Evolutionary conservation across 176 grass and related monocot species (phyloP).

Genomic region (maize (Zea mays)): DNA sequence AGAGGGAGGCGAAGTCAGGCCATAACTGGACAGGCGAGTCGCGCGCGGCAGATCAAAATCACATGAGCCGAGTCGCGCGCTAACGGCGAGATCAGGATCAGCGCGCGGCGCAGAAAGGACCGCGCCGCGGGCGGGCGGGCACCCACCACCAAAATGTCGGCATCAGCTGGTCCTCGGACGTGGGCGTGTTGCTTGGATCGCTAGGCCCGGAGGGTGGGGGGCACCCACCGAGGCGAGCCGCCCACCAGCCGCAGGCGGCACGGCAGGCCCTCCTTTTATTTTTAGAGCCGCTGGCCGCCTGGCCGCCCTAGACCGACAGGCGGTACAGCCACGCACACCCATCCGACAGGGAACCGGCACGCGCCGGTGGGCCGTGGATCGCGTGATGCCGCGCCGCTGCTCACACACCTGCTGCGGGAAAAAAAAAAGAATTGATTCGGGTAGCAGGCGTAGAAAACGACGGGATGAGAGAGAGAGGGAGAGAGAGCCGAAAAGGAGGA

Average conservation of each 20-base stretch:
- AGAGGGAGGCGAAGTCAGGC: neutral
- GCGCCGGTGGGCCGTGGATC: constrained; percentile 48
- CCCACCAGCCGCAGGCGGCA: neutral
- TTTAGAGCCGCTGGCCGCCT: constrained; percentile 24
- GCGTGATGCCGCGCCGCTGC: constrained; percentile 55
- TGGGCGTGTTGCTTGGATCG: constrained; percentile 43
- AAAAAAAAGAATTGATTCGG: neutral
- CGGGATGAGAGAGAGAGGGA: neutral
- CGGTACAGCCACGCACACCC: constrained; percentile 2
- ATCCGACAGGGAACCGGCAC: constrained; percentile 28
- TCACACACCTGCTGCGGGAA: constrained; percentile 42
- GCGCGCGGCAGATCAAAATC: neutral
- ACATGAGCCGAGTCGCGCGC: neutral
- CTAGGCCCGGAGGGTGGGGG: constrained; percentile 6
- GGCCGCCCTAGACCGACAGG: constrained; percentile 38
- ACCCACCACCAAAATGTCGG: constrained; percentile 31
- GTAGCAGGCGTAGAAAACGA: constrained; percentile 20
- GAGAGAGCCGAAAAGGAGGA: constrained; percentile 5
- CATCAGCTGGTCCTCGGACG: constrained; percentile 30
- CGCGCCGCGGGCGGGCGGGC: constrained; percentile 6
- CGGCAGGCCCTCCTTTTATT: constrained; percentile 19
- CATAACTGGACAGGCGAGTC: neutral
- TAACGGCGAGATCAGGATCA: neutral
- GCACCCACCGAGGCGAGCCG: neutral
- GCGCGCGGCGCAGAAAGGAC: neutral